These are phyloP conservation scores for Oryza meyeriana DNA, from an alignment of 176 grass and related monocot genomes.

Conservation along the genomic window DNA sequence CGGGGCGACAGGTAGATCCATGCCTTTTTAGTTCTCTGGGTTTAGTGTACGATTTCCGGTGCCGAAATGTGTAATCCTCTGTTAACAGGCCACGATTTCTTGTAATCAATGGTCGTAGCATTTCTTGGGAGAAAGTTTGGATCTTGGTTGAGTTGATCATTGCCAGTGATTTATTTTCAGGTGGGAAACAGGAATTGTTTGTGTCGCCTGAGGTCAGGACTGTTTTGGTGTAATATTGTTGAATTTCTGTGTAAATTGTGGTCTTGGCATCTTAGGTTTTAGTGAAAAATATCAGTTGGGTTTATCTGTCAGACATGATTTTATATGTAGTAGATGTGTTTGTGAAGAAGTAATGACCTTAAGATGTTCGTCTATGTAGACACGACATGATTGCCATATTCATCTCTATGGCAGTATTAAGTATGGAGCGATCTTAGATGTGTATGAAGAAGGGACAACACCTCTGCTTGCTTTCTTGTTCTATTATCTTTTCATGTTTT, in stretches of 20 bases:
- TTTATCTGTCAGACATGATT: background rate
- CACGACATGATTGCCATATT: background rate
- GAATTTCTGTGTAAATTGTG: background rate
- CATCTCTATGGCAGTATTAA: background rate
- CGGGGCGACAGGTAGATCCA: background rate
- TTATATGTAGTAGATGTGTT: background rate
- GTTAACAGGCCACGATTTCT: background rate
- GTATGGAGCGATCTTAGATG: background rate
- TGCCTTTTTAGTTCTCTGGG: background rate
- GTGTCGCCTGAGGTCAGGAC: background rate
- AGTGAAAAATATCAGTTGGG: background rate
- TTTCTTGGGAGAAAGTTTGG: background rate
- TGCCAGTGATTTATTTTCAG: background rate
- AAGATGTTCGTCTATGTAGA: background rate
- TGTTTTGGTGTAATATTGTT: background rate
- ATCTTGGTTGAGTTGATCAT: background rate
- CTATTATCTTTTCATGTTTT: background rate
- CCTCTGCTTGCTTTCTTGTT: background rate
- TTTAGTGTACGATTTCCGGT: background rate
- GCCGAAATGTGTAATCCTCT: background rate
- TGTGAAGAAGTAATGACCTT: background rate
- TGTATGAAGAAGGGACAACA: background rate
- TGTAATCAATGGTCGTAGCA: background rate
- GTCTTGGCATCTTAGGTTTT: background rate
- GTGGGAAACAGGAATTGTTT: background rate